Evolutionary conservation across 2,329 filamentous ascomycete species (phyloP).

Genomic region (Penicillium digitatum): DNA sequence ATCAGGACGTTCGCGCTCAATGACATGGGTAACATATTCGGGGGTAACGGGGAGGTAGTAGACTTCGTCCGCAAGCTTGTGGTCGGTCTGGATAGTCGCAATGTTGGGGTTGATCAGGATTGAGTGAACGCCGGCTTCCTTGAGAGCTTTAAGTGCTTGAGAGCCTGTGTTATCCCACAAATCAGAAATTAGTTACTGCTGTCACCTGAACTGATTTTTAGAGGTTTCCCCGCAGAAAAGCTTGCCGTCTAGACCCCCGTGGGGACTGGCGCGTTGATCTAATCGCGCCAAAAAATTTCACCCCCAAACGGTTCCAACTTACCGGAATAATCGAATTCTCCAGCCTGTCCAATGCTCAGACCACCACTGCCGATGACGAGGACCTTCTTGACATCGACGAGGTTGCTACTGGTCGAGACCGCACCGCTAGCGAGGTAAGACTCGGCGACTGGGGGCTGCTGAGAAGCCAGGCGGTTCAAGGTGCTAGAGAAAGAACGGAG

Average conservation of each 20-base stretch:
- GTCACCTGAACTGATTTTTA: background rate
- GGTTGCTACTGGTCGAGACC: slow-evolving; percentile 69
- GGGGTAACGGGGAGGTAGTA: slow-evolving; percentile 97
- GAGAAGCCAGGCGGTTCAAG: slow-evolving; percentile 43
- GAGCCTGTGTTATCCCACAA: slow-evolving; percentile 58
- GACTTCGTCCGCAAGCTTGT: slow-evolving; percentile 91
- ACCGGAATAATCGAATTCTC: slow-evolving; percentile 99
- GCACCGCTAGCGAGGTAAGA: slow-evolving; percentile 86
- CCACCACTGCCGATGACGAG: slow-evolving; percentile 94
- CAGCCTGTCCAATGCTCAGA: slow-evolving; percentile 92
- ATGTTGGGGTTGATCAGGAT: slow-evolving; percentile 98
- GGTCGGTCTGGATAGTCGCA: slow-evolving; percentile 95
- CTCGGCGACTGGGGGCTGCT: slow-evolving; percentile 74
- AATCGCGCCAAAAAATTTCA: background rate
- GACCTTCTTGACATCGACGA: slow-evolving; percentile 93
- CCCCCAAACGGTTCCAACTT: slow-evolving; percentile 38
- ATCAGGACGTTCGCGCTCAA: slow-evolving; percentile 91
- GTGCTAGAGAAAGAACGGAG: slow-evolving; percentile 43
- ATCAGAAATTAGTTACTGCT: slow-evolving; percentile 18
- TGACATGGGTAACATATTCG: slow-evolving; percentile 96
- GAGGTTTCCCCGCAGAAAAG: slow-evolving; percentile 8
- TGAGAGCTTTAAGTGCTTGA: slow-evolving; percentile 93
- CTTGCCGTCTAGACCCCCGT: background rate
- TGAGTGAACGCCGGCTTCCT: slow-evolving; percentile 86
- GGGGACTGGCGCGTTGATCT: background rate